These are phyloP conservation scores for Colletotrichum tanaceti DNA, from an alignment of 2,329 filamentous ascomycete species.

Conservation along the genomic window DNA sequence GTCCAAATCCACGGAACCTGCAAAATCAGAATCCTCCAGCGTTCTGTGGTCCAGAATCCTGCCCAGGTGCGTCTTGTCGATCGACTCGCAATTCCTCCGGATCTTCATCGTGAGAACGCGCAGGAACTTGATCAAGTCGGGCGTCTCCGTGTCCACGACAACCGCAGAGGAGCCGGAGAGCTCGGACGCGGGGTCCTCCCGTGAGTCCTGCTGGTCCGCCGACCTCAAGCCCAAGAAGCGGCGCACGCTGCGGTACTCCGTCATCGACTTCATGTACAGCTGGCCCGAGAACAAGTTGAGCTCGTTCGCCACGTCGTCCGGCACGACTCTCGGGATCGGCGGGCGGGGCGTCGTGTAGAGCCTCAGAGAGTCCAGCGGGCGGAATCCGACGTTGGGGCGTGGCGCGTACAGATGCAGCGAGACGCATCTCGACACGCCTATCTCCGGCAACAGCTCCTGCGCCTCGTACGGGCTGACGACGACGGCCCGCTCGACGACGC, in stretches of 20 bases:
- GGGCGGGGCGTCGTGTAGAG: slow-evolving; percentile 55
- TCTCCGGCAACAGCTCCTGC: slow-evolving; percentile 57
- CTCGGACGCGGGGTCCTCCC: not conserved
- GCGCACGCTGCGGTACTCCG: slow-evolving; percentile 66
- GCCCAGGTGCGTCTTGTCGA: slow-evolving; percentile 54
- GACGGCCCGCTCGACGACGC: slow-evolving; percentile 46
- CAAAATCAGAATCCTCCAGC: slow-evolving; percentile 3
- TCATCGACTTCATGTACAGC: slow-evolving; percentile 67
- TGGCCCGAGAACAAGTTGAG: slow-evolving; percentile 77
- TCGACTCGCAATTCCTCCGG: slow-evolving; percentile 51
- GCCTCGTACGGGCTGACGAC: slow-evolving; percentile 73
- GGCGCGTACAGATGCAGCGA: slow-evolving; percentile 65
- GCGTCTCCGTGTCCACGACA: not conserved
- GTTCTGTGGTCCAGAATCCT: not conserved
- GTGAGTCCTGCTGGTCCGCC: slow-evolving; percentile 38
- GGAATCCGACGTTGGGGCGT: slow-evolving; percentile 52
- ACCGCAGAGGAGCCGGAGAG: not conserved
- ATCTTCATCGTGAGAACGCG: slow-evolving; percentile 51
- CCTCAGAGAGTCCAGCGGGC: slow-evolving; percentile 58
- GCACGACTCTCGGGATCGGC: rapidly evolving
- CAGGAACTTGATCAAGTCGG: slow-evolving; percentile 49
- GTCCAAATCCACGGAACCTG: rapidly evolving
- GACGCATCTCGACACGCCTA: slow-evolving; percentile 52
- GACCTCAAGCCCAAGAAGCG: slow-evolving; percentile 60
- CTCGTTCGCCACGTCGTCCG: slow-evolving; percentile 46